Base-by-base conservation (phyloP, 129 eudicot genomes). In the Apium graveolens region DNA sequence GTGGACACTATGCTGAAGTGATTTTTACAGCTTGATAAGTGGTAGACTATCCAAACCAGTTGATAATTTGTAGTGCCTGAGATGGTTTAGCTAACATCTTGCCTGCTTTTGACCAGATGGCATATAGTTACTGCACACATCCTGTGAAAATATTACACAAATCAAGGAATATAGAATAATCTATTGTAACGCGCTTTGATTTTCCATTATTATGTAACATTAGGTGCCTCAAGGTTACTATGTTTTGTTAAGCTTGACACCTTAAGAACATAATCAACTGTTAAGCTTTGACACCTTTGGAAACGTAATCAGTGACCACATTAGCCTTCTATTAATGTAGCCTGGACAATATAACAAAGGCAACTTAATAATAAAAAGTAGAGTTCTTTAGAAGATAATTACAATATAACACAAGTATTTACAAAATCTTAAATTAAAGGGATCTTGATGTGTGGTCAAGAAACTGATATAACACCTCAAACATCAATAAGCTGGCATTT, bases 31-130 rank as follows among this genome's bases (percentile, higher is more conserved):
- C 85, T 76, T 87, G 91, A 73, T 78, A 89, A 74, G 91, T 87
- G 65, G 91, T 87, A 7, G 93, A 74, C 91, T 89, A 73, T 89
- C 93, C 70, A 89, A 78, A 55, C 91, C 89, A n/a, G 93, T 87
- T 7, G 93, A 89, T 48, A 89, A 77, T 89, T 91, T 89, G 85
- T 84, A 20, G 87, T 70, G 85, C 90, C 57, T 82, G 80, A 1
- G 88, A 75, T 42, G 90, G 90, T 70, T 90, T 87, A 76, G 84
- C 90, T 43, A 89, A 76, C 92, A 89, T 89, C 83, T 89, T 89
- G 48, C 88, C 92, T 86, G 84, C 51, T n/a, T n/a, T 66, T 55
- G 4, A 76, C 69, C 68, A 29, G 41, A 26, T 60, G 34, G 32
- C 68, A 60, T 60, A 27, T 26, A 26, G 3, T 42, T 42, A 10